phyloP scores from a whole-genome alignment of 2,329 filamentous ascomycete genomes.

The Beauveria sp. region DNA sequence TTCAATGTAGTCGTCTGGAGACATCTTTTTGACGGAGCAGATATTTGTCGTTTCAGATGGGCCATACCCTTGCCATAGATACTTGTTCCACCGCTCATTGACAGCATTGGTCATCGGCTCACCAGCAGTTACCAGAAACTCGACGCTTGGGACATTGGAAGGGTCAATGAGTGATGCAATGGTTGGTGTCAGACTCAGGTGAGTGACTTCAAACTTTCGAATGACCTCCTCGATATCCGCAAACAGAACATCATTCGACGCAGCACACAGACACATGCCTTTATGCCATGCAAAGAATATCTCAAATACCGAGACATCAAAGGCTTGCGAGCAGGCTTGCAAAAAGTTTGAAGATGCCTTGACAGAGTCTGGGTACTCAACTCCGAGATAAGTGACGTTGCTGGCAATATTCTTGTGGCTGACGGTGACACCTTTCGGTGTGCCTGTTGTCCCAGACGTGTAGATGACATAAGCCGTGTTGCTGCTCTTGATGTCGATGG shows the following conservation, averaged over 20 bases:
- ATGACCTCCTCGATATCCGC: constrained; percentile 63
- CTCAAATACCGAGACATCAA: constrained; percentile 84
- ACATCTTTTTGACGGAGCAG: constrained; percentile 65
- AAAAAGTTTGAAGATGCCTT: constrained; percentile 49
- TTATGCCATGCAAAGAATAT: constrained; percentile 78
- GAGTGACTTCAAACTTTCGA: constrained; percentile 57
- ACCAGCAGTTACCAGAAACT: constrained; percentile 73
- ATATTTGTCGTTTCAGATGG: constrained; percentile 86
- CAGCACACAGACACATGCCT: constrained; percentile 72
- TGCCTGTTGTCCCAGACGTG: constrained; percentile 75
- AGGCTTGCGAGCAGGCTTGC: constrained; percentile 77
- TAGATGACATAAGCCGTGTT: constrained; percentile 70
- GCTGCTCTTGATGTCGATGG: constrained; percentile 31
- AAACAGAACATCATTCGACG: constrained; percentile 66
- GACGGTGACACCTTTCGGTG: constrained; percentile 71
- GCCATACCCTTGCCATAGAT: constrained; percentile 74
- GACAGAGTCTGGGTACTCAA: constrained; percentile 52
- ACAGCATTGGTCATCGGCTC: constrained; percentile 71
- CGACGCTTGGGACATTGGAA: constrained; percentile 58
- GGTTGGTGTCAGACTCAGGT: constrained; percentile 79
- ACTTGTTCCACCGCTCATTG: constrained; percentile 57
- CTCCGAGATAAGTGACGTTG: constrained; percentile 61
- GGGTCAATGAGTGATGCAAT: constrained; percentile 71
- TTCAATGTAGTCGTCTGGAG: constrained; percentile 49
- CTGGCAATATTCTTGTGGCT: constrained; percentile 69